phyloP scores from a whole-genome alignment of 441 rosid genomes.

The Adansonia gregorii region DNA sequence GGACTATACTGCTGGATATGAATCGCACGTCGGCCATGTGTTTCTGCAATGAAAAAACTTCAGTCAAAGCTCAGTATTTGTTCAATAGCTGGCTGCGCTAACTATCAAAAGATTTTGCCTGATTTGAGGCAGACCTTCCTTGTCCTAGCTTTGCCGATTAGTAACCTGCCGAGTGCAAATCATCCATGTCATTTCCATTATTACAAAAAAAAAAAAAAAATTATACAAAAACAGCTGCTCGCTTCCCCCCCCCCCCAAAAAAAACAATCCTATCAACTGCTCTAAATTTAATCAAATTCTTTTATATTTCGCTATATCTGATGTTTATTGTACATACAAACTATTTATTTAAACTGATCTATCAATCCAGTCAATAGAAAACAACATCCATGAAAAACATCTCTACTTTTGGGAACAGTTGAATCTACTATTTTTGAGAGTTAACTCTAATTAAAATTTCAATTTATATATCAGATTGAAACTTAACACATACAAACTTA shows the following conservation, averaged over 20 bases:
- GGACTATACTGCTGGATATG: constrained; percentile 24
- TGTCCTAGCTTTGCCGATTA: background rate
- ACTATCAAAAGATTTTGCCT: background rate
- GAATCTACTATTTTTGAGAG: background rate
- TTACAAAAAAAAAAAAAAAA: background rate
- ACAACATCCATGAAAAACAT: too few relatives aligned
- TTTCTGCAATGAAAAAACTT: background rate
- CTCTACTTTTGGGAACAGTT: background rate
- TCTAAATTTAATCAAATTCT: too few relatives aligned
- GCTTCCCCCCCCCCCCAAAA: too few relatives aligned
- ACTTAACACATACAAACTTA: too few relatives aligned
- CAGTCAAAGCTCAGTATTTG: background rate
- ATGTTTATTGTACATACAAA: too few relatives aligned
- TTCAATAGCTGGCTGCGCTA: too few relatives aligned
- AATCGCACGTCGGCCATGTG: constrained; percentile 19
- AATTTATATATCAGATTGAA: too few relatives aligned
- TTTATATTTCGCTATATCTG: too few relatives aligned
- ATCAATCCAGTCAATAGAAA: background rate
- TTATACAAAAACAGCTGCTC: too few relatives aligned
- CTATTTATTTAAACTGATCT: too few relatives aligned
- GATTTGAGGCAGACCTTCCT: background rate
- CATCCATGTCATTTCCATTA: background rate
- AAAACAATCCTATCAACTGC: too few relatives aligned
- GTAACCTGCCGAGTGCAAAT: background rate
- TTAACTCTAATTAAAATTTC: too few relatives aligned